These are phyloP conservation scores for Beauveria medogensis DNA, from an alignment of 2,329 filamentous ascomycete species.

Conservation along the genomic window DNA sequence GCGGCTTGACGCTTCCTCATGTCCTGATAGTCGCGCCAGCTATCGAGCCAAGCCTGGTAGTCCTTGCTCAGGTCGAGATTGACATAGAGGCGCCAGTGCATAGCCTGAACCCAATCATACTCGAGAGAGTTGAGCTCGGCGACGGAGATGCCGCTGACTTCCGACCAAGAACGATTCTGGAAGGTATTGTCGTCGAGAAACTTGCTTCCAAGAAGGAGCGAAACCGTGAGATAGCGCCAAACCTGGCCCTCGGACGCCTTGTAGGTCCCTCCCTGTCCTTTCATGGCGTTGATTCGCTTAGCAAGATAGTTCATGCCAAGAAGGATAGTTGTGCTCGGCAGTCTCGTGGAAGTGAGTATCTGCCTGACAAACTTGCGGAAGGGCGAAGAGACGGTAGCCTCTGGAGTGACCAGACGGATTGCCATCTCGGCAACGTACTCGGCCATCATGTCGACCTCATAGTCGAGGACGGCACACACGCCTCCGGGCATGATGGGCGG, in stretches of 20 bases:
- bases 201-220: constrained; percentile 83
- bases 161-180: constrained; percentile 93
- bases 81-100: constrained; percentile 79
- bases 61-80: constrained; percentile 72
- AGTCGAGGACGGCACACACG: constrained; percentile 89
- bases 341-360: constrained; percentile 80
- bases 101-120: constrained; percentile 76
- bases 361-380: constrained; percentile 90
- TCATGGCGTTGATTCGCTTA: constrained; percentile 71
- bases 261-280: constrained; percentile 40
- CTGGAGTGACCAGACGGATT: constrained; percentile 47
- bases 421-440: constrained; percentile 92
- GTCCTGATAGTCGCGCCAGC: constrained; percentile 50
- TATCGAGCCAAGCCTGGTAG: constrained; percentile 54
- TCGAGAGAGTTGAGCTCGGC: constrained; percentile 78
- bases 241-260: constrained; percentile 61
- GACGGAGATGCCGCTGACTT: constrained; percentile 85
- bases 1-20: constrained; percentile 46
- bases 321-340: constrained; percentile 85
- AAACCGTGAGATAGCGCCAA: constrained; percentile 80
- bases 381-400: constrained; percentile 51
- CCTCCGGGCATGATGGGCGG: constrained; percentile 61
- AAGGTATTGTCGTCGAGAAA: constrained; percentile 97
- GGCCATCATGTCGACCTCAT: constrained; percentile 93
- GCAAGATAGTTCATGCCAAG: constrained; percentile 85